phyloP scores from a whole-genome alignment of 805 yeast genomes.

The Jamesozyma lodderae region DNA sequence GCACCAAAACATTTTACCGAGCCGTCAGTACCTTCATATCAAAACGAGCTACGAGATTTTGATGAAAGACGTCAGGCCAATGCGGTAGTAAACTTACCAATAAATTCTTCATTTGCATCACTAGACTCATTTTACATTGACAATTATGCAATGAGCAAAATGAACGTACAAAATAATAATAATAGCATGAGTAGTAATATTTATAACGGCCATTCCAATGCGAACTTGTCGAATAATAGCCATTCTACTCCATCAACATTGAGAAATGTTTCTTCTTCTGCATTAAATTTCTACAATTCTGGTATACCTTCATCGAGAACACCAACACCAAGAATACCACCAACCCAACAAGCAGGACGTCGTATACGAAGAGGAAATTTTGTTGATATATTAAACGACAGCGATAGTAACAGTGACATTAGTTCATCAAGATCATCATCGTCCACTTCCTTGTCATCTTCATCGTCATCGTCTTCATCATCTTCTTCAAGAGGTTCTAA shows the following conservation, averaged over 20 bases:
- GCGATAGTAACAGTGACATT: conserved; percentile 2
- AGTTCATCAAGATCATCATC: conserved; percentile 1
- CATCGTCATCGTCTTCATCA: neutral
- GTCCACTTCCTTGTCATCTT: conserved; percentile 1
- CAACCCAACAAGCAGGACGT: neutral
- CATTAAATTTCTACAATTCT: neutral
- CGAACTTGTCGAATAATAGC: no score
- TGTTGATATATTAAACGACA: conserved; percentile 3
- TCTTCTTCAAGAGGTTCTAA: neutral
- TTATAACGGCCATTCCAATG: neutral
- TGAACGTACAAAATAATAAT: conserved; percentile 5
- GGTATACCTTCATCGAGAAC: conserved; percentile 8
- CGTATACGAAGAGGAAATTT: conserved; percentile 5
- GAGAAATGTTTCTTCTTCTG: conserved; percentile 5
- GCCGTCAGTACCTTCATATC: conserved; percentile 1
- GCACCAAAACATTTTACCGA: neutral
- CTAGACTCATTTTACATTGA: conserved; percentile 56
- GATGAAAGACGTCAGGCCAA: conserved; percentile 21
- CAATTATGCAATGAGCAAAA: conserved; percentile 33
- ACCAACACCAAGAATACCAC: conserved; percentile 4
- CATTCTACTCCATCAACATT: conserved; percentile 1
- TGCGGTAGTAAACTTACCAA: conserved; percentile 50
- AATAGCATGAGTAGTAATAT: neutral
- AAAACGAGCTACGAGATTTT: conserved; percentile 18
- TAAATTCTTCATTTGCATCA: conserved; percentile 72